Evolutionary conservation across 768 basidiomycete genomes (phyloP), one percentile per base, ranked within the genome.

Genomic region (Pholiota microspora): DNA sequence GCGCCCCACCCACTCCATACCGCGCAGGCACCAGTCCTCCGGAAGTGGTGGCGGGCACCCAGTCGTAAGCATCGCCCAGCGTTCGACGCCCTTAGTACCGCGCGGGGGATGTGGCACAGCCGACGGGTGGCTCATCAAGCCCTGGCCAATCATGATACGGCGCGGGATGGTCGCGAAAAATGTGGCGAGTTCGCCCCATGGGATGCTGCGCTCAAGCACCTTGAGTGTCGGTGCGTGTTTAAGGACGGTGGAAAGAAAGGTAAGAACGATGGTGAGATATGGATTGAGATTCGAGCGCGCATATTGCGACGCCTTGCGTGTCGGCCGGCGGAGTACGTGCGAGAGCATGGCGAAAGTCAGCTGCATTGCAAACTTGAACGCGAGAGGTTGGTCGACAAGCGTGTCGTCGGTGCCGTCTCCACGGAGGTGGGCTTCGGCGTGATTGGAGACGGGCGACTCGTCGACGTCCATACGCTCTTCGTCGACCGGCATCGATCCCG

Each of bases 1-100:
- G 55, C 92, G 79, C 5, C 92, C 89, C 3, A 92, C 88, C 97
- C 97, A 99, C 62, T 94, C 94, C 86, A 95, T 92, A 1, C 97
- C 97, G 28, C 97, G 81, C 60, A 98, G 67, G 63, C 89, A 91
- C 94, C 95, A 98, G 64, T 98, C 97, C 69, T 99, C 97, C 0
- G 90, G 80, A 1, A 98, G 73, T 0, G 92, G 86, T 0, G 86
- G 85, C 18, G 81, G 72, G 57, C 83, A 86, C 12, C 83, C 83
- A 42, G 77, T 83, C 0, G 88, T 89, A 28, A 91, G 75, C 75
- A 94, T 83, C 21, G 73, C 67, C 76, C 85, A 84, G 32, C 80
- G 78, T 42, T 86, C 79, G 31, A 71, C 67, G n/a, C 67, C 35
- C 59, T 38, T 46, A 57, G 25, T 67, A 16, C 67, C 58, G 44